Evolutionary conservation across 73 alveolate species (phyloP).

Genomic region (Paramecium pentaurelia): DNA sequence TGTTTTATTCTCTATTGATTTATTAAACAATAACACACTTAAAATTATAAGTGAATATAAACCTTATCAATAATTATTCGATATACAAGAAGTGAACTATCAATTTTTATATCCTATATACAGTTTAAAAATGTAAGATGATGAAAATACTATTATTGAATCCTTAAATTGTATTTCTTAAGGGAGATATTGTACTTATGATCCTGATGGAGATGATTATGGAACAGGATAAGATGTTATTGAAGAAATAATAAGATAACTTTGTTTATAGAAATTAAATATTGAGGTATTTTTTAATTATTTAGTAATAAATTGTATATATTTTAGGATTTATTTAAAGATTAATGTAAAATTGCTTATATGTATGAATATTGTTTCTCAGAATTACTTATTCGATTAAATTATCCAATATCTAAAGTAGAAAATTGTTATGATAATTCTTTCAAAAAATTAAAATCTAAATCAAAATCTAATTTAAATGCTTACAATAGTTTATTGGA

Average conservation of each 20-base stretch:
- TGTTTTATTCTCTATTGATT: conserved; percentile 2
- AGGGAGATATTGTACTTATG: conserved; percentile 35
- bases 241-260: neutral
- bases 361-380: neutral
- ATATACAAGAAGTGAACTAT: neutral
- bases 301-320: neutral
- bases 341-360: neutral
- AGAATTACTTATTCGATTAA: neutral
- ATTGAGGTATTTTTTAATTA: neutral
- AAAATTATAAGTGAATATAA: neutral
- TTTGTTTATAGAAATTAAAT: neutral
- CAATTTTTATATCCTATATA: neutral
- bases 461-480: neutral
- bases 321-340: neutral
- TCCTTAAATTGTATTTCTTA: neutral
- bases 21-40: neutral
- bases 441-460: neutral
- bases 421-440: neutral
- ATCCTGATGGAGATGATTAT: neutral
- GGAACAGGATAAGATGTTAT: neutral
- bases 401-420: neutral
- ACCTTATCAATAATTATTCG: neutral
- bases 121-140: neutral
- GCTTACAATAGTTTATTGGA: neutral
- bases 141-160: neutral